Base-by-base conservation (phyloP, 495 filamentous ascomycete species). In the Trichocladium antarcticum region DNA sequence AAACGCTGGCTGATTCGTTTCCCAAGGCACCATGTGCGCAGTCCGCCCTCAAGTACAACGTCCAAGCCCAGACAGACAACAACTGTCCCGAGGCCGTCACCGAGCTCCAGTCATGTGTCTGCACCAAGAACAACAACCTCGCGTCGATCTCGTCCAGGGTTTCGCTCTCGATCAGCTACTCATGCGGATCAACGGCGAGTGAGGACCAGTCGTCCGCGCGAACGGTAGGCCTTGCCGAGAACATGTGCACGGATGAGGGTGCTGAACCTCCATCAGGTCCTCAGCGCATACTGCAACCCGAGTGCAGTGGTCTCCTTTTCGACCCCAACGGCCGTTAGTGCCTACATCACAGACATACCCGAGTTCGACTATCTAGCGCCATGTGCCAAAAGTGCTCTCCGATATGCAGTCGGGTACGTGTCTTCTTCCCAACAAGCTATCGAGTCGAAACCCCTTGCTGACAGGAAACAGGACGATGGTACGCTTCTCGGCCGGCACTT, bases 241-340 rank as follows among this genome's bases (percentile, higher is more conserved):
- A n/a, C 15, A 1, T 19, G 6, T 6, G 22, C 11, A 10, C 20
- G 1, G 34, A 12, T 24, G 36, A 15, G 7, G 3, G 29, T 21
- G 42, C 54, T 53, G 45, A 57, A 14, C 8, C 22, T 14, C 16
- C 2, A 0, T 12, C 28, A 57, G 51, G 45, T 60, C 4, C 44
- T 74, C 29, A 61, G 53, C 34, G 67, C 62, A 22, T 77, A 75
- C 43, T 77, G 74, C 46, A 67, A 71, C 51, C 73, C 73, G 49
- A 58, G 42, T 36, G 49, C 47, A 5, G 45, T 60, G 0, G 45
- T 55, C 14, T 42, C 64, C 0, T 71, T 75, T 29, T 56, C 67
- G 6, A 62, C 62, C 12, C 68, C 68, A 6, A 56, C 59, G 9
- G 57, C 61, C 2, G 71, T 75, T 8, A 58, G 56, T 1, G 54